Percentiles rank a stretch among this genome's conserved stretches.
These are phyloP conservation scores for Eruca vesicaria DNA, from an alignment of 441 rosid species.

Conservation along the genomic window DNA sequence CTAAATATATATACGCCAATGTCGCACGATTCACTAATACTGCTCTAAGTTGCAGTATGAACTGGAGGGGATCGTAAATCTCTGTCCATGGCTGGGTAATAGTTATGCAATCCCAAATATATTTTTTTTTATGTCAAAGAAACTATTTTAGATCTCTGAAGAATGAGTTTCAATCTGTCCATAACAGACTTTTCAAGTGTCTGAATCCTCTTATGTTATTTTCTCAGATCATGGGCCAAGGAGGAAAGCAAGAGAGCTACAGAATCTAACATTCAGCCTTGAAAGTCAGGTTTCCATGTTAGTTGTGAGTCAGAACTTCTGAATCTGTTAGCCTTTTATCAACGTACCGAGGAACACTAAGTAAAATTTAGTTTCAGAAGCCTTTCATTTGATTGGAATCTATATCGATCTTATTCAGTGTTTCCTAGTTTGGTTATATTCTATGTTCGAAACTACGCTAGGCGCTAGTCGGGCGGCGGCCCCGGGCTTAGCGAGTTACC, in stretches of 20 bases:
- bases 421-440: too few species aligned
- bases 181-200: background rate
- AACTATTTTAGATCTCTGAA: background rate
- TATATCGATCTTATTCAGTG: too few species aligned
- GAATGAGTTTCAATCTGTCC: background rate
- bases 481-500: too few species aligned
- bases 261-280: background rate
- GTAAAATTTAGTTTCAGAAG: too few species aligned
- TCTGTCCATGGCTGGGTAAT: background rate
- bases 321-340: too few species aligned
- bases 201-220: background rate
- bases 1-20: background rate
- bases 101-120: background rate
- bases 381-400: too few species aligned
- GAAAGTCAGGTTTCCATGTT: background rate
- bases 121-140: background rate
- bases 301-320: too few species aligned
- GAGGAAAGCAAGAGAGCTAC: background rate
- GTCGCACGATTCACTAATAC: background rate
- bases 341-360: too few species aligned
- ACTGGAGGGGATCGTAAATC: background rate
- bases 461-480: too few species aligned
- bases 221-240: background rate
- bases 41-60: background rate
- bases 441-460: too few species aligned